Base-by-base conservation (phyloP, 257 asterid species). In the Forsythia suspensa region DNA sequence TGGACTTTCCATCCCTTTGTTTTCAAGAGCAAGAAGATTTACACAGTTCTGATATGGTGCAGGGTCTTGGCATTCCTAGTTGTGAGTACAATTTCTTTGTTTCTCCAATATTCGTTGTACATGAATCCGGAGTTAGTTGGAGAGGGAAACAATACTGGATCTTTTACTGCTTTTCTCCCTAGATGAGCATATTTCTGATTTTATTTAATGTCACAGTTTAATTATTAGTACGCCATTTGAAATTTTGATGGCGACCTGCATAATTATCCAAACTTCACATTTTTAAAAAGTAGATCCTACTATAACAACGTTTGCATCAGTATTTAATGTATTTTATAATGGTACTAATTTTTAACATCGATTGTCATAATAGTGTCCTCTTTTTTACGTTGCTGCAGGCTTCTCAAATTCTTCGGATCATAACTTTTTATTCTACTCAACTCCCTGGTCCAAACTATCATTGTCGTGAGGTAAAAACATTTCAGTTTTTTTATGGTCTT, bases 1-100 rank as follows among this genome's bases (percentile, higher is more conserved):
- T 96, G 99, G 98, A 96, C 97, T 38, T 96, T 96, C 94, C 95
- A 94, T 87, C 99, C 99, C 80, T 96, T 96, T 85, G 81, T 94
- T 83, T 71, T 89, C 70, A 96, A 96, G 91, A 89, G 85, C 91
- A 94, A 94, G 87, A 96, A 89, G 90, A 90, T 96, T 84, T 94
- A 94, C 86, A 96, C 99, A 20, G 99, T 94, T 80, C 87, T 92
- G 72, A 79, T 96, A 71, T 94, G 99, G 99, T 94, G 98, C 96
- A 89, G 99, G 88, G 98, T 89, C 55, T 85, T 96, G 80, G 95
- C 99, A 40, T 96, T 88, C 85, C 90, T 96, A 90, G 93, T 92
- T 52, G 99, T 96, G 88, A 90, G 99, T 90, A 71, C 52, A 12
- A 21, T 37, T 70, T 59, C 16, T 18, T 70, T 15, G 34, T 8